A percentile compares a stretch with the other conserved stretches of the same genome.
These are phyloP conservation scores for Colletotrichum plurivorum DNA, from an alignment of 2,329 filamentous ascomycete species.

Conservation along the genomic window DNA sequence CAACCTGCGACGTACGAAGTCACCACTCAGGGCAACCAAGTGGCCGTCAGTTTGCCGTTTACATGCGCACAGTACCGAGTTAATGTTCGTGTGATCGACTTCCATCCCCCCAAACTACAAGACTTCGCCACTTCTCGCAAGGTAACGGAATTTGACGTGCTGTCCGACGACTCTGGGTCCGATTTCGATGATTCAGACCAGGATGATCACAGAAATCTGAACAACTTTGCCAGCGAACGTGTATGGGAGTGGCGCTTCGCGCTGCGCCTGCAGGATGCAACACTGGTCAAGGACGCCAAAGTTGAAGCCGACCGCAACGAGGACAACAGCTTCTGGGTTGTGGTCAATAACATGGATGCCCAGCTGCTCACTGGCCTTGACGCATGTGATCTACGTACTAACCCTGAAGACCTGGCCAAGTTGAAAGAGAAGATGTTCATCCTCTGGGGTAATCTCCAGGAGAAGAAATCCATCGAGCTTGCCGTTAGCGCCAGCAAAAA, in stretches of 20 bases:
- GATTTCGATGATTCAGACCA: conserved; percentile 47
- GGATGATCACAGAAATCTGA: conserved; percentile 44
- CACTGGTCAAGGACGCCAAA: conserved; percentile 47
- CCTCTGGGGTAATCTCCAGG: conserved; percentile 90
- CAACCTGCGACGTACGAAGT: conserved; percentile 57
- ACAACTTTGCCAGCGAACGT: conserved; percentile 45
- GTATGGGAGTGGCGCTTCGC: conserved; percentile 89
- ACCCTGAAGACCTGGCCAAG: conserved; percentile 60
- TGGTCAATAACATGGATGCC: conserved; percentile 73
- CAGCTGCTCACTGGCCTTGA: conserved; percentile 65
- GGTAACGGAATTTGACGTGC: conserved; percentile 61
- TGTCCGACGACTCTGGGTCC: conserved; percentile 61
- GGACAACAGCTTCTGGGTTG: conserved; percentile 70
- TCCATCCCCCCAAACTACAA: conserved; percentile 76
- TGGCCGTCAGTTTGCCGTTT: conserved; percentile 74
- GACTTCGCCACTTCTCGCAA: conserved; percentile 75
- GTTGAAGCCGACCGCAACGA: conserved; percentile 48
- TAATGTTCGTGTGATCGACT: conserved; percentile 85
- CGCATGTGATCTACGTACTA: conserved; percentile 68
- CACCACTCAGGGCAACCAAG: conserved; percentile 54
- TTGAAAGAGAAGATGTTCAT: conserved; percentile 81
- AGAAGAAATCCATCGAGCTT: conserved; percentile 67
- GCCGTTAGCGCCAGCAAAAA: conserved; percentile 46
- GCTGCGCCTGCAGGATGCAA: conserved; percentile 81
- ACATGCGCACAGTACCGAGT: conserved; percentile 79